Conservation (phyloP, 768 basidiomycete species). For the Tephrocybe sp. region DNA sequence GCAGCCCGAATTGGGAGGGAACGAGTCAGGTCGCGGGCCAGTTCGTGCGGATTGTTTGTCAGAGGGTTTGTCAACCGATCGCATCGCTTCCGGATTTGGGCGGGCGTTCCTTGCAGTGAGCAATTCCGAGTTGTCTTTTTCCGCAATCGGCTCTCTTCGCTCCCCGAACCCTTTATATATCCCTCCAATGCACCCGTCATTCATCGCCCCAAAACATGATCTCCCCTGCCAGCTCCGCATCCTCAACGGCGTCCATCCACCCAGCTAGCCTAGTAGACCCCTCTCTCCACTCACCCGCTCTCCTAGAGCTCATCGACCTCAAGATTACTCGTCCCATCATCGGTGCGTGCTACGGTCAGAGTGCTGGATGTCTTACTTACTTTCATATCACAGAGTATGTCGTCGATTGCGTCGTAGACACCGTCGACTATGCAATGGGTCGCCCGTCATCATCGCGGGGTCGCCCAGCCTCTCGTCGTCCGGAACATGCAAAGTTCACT, state of each 20-base stretch:
- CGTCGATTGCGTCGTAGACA: conserved; percentile 65
- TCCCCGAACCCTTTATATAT: conserved; percentile 34
- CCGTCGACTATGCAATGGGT: conserved; percentile 76
- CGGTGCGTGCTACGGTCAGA: no score
- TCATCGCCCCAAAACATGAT: conserved; percentile 18
- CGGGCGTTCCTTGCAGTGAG: conserved; percentile 14
- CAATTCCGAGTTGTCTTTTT: conserved; percentile 25
- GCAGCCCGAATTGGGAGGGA: conserved; percentile 12
- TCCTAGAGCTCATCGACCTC: conserved; percentile 66
- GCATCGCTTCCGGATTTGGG: conserved; percentile 17
- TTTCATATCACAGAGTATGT: conserved; percentile 52
- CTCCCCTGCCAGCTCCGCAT: conserved; percentile 24
- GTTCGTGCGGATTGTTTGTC: conserved; percentile 19
- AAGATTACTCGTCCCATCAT: conserved; percentile 61
- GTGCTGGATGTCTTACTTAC: no score
- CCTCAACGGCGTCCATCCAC: conserved; percentile 34
- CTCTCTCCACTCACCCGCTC: conserved; percentile 57
- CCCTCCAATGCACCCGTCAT: conserved; percentile 18
- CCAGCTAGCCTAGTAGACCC: conserved; percentile 60
- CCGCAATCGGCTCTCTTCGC: conserved; percentile 32
- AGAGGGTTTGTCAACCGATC: conserved; percentile 23
- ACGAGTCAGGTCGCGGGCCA: conserved; percentile 17
- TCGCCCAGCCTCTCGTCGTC: conserved; percentile 41
- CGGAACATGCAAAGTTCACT: conserved; percentile 56
- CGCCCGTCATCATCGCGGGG: conserved; percentile 54